Conservation (phyloP, 495 filamentous ascomycete species). For the Terfezia boudieri region DNA sequence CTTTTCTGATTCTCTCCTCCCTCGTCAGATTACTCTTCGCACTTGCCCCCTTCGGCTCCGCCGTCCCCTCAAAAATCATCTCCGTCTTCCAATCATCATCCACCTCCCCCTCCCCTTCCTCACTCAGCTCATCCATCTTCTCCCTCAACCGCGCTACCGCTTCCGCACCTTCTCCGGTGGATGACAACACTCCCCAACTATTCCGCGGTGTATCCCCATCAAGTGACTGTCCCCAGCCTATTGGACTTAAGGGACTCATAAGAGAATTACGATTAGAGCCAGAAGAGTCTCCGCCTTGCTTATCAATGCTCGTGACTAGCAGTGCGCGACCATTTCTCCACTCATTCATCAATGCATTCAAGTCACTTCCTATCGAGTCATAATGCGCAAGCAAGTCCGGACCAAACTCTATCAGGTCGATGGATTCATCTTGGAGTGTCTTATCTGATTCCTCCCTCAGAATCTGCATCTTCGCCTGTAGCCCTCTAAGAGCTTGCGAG, state of each 20-base stretch:
- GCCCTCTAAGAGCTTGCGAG: constrained; percentile 69
- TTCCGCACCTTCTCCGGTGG: constrained; percentile 51
- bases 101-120: constrained; percentile 19
- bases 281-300: constrained; percentile 45
- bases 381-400: constrained; percentile 65
- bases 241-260: constrained; percentile 59
- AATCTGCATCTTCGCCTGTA: constrained; percentile 88
- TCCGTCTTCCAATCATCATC: constrained; percentile 24
- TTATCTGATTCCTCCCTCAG: constrained; percentile 72
- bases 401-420: constrained; percentile 51
- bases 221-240: constrained; percentile 45
- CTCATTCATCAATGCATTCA: constrained; percentile 60
- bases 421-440: constrained; percentile 42
- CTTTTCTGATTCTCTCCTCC: constrained; percentile 71
- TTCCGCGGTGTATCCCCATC: constrained; percentile 38
- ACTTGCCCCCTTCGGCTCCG: constrained; percentile 39
- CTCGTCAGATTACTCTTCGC: constrained; percentile 48
- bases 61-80: constrained; percentile 79
- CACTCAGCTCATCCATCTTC: constrained; percentile 16
- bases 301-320: constrained; percentile 49
- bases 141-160: constrained; percentile 34
- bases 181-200: constrained; percentile 32
- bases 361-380: constrained; percentile 76
- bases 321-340: constrained; percentile 75
- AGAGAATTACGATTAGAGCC: constrained; percentile 39